Evolutionary conservation across 495 filamentous ascomycete species (phyloP).

Genomic region (Rostrohypoxylon terebratum): DNA sequence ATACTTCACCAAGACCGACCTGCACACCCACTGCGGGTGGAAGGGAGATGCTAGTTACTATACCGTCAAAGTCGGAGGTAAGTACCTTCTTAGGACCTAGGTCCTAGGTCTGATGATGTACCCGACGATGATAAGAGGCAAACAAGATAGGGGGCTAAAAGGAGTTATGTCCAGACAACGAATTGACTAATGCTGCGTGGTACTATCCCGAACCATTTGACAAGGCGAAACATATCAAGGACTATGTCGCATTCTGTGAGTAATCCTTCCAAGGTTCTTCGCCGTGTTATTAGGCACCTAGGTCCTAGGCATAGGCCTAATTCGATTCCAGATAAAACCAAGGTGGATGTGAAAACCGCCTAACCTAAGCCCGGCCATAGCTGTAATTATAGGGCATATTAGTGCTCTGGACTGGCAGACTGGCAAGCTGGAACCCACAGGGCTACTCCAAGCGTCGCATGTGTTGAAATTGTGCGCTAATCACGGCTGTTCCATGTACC

Average conservation of each 20-base stretch:
- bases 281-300: no score
- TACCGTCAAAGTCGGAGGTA: constrained; percentile 69
- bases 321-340: constrained; percentile 54
- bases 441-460: no score
- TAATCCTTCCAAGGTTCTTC: constrained; percentile 22
- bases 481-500: no score
- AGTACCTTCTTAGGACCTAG: no score
- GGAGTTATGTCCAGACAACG: constrained; percentile 53
- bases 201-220: constrained; percentile 72
- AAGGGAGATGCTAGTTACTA: constrained; percentile 79
- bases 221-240: constrained; percentile 68
- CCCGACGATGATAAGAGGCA: background rate
- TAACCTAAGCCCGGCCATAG: background rate
- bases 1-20: constrained; percentile 46
- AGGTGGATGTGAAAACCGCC: constrained; percentile 52
- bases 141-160: background rate
- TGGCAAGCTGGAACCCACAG: background rate
- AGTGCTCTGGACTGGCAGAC: no score
- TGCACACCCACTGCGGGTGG: constrained; percentile 70
- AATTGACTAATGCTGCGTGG: constrained; percentile 73
- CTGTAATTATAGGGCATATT: background rate
- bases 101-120: background rate
- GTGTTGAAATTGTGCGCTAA: no score
- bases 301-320: constrained; percentile 26
- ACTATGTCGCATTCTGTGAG: constrained; percentile 76